phyloP scores from a whole-genome alignment of 106 monocot species.

The Platanthera guangdongensis region DNA sequence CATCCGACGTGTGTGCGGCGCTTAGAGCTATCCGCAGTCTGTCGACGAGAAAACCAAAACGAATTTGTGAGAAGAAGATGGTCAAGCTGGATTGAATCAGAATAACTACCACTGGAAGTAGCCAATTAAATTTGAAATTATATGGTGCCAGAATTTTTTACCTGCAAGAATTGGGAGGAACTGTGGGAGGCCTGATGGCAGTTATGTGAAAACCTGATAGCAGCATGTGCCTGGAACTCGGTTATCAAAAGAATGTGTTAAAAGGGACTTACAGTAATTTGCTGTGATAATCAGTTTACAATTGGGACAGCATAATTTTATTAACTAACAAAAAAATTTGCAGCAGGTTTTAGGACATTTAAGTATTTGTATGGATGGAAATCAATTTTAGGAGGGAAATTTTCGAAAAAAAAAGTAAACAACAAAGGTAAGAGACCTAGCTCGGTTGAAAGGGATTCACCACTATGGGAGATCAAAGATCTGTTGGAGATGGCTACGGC shows the following conservation, averaged over 20 bases:
- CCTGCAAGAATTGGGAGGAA: conserved; percentile 88
- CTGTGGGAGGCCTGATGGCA: conserved; percentile 85
- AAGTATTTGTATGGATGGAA: no score
- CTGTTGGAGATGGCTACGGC: no score
- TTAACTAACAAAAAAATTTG: neutral
- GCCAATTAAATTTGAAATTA: neutral
- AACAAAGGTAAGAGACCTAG: neutral
- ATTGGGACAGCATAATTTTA: neutral
- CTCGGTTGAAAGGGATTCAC: neutral
- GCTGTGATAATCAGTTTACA: neutral
- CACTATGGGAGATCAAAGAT: no score
- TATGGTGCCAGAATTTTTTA: conserved; percentile 4
- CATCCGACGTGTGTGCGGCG: conserved; percentile 67
- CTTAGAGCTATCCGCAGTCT: conserved; percentile 79
- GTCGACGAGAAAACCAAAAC: neutral
- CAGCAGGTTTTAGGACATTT: neutral
- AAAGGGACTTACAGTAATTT: neutral
- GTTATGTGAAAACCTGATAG: conserved; percentile 77
- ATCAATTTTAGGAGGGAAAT: no score
- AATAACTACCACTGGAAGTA: neutral
- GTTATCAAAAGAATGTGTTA: neutral
- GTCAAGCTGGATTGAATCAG: neutral
- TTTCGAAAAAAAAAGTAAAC: neutral
- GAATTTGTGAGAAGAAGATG: neutral
- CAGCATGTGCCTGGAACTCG: conserved; percentile 52